Evolutionary conservation across 352 stramenopile genomes (phyloP), one percentile per base, ranked within the genome.

Genomic region (Globisporangium nagaii): DNA sequence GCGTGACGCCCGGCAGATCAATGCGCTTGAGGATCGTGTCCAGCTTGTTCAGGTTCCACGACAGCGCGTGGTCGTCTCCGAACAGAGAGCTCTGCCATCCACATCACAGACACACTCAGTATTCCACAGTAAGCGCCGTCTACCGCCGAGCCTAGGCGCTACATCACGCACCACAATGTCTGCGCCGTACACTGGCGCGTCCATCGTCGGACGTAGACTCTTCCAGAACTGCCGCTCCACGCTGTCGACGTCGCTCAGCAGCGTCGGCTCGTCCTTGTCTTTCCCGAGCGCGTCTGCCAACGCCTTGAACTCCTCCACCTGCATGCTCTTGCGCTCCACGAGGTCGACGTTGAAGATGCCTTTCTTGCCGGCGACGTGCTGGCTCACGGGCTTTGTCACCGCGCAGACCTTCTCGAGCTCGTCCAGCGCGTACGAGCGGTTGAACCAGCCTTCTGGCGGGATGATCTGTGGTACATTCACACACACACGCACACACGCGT

Each of bases 271-370:
- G 24, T 71, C 66, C 13, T 47, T 62, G 12, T 63, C 68, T 72
- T 72, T 54, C 1, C 58, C 58, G 9, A 70, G 60, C 34, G 52
- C 15, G 28, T 71, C 62, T 12, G 83, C 59, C 34, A 92, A 71
- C 30, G 40, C 39, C 36, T 80, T 60, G 49, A 96, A 96, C 24
- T 88, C 78, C 5, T 28, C 53, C 13, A 88, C 62, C 9, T 49
- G 75, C 68, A 91, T 76, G 3, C 67, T 81, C 63, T 90, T 90
- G 50, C 71, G 72, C 59, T 97, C 88, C 32, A 96, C 81, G 19
- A 97, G 70, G 34, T 95, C 86, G 41, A 97, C 79, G 67, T 90
- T 88, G 67, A 93, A 97, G 22, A 96, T 75, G 34, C 88, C 88
- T 61, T 94, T 90, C 63, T 90, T 92, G 34, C 90, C 87, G 15